phyloP scores from a whole-genome alignment of 495 filamentous ascomycete genomes.

The Patellaria atrata region DNA sequence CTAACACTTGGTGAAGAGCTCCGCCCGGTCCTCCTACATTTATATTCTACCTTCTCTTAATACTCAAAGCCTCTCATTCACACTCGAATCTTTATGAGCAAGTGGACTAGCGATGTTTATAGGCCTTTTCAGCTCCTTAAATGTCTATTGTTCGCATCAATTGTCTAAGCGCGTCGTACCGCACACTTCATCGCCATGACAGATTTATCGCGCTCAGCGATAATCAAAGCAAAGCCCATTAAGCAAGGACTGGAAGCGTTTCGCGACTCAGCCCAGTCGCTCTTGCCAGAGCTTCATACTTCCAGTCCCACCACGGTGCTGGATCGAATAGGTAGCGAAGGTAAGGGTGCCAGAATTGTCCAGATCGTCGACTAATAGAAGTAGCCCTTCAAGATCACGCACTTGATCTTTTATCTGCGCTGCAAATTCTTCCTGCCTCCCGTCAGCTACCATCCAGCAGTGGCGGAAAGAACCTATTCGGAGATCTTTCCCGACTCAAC shows the following conservation, averaged over 20 bases:
- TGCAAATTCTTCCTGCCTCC: constrained; percentile 10
- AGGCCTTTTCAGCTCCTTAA: neutral
- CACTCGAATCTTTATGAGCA: neutral
- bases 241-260: constrained; percentile 9
- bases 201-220: constrained; percentile 10
- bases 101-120: neutral
- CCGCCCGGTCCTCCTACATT: neutral
- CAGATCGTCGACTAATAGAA: constrained; percentile 4
- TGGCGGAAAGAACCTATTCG: constrained; percentile 7
- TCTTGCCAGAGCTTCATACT: constrained; percentile 6
- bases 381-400: constrained; percentile 6
- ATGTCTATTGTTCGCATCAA: constrained; percentile 4
- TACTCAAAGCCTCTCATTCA: neutral
- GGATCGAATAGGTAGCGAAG: constrained; percentile 10
- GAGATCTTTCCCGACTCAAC: constrained; percentile 6
- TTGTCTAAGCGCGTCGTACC: constrained; percentile 9
- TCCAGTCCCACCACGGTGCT: constrained; percentile 3
- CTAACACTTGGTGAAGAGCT: neutral
- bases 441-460: constrained; percentile 6
- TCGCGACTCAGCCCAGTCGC: constrained; percentile 6
- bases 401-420: constrained; percentile 6
- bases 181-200: constrained; percentile 12
- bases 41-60: neutral
- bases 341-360: constrained; percentile 2
- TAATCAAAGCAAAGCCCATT: constrained; percentile 16